Percentiles rank a stretch among this genome's conserved stretches.
These are phyloP conservation scores for Mortierella sp. DNA, from an alignment of 371 early-diverging fungal species.

Conservation along the genomic window DNA sequence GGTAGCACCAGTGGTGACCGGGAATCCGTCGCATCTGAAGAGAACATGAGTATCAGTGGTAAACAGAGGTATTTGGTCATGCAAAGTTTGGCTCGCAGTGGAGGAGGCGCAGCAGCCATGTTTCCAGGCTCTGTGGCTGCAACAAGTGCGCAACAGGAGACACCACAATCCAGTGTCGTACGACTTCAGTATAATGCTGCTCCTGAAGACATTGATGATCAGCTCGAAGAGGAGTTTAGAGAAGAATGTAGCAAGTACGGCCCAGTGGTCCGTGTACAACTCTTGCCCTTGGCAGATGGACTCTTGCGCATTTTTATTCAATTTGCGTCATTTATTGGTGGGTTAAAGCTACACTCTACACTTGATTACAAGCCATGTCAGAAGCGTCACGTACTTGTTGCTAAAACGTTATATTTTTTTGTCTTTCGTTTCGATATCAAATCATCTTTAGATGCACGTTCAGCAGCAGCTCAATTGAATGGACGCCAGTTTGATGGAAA, in stretches of 20 bases:
- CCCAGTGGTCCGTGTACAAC: slow-evolving; percentile 61
- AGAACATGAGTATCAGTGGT: slow-evolving; percentile 68
- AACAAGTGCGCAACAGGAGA: not conserved
- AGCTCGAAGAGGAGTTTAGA: slow-evolving; percentile 71
- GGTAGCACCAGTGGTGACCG: slow-evolving; percentile 43
- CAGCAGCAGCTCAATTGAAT: slow-evolving; percentile 66
- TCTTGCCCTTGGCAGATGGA: slow-evolving; percentile 49
- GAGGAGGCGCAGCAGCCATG: slow-evolving; percentile 35
- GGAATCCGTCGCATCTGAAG: slow-evolving; percentile 69
- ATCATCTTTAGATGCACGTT: slow-evolving; percentile 55
- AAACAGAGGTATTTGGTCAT: slow-evolving; percentile 74
- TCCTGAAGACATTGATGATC: slow-evolving; percentile 73
- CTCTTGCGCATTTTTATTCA: slow-evolving; percentile 72
- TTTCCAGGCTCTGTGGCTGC: slow-evolving; percentile 30
- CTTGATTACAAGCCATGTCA: not conserved
- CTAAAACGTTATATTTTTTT: not conserved
- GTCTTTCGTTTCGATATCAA: not conserved
- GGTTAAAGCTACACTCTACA: slow-evolving; percentile 9
- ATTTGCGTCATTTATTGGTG: slow-evolving; percentile 59
- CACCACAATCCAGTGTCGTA: slow-evolving; percentile 60
- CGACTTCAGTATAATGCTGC: slow-evolving; percentile 67
- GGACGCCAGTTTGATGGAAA: slow-evolving; percentile 82
- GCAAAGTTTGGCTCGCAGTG: slow-evolving; percentile 73
- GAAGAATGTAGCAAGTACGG: slow-evolving; percentile 81
- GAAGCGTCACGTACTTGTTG: not conserved